phyloP scores from a whole-genome alignment of 352 stramenopile species.

The Globisporangium paddicum region DNA sequence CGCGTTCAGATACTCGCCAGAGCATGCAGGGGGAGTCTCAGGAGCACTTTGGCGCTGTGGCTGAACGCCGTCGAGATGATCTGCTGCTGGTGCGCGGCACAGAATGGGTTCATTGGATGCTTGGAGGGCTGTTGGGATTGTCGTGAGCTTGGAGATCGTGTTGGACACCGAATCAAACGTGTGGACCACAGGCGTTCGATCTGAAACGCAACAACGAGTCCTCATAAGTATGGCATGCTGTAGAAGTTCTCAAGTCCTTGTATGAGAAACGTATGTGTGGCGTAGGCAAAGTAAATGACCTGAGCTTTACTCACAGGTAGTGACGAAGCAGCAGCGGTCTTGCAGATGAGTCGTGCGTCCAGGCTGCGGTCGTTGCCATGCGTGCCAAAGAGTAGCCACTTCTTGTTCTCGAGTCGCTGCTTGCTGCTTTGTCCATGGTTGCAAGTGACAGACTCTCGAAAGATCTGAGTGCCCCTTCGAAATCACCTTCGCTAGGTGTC shows the following conservation, averaged over 20 bases:
- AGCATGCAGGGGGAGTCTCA: conserved; percentile 63
- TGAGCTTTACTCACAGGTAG: background rate
- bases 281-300: conserved; percentile 39
- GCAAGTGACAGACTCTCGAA: too few species aligned
- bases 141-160: background rate
- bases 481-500: too few species aligned
- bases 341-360: conserved; percentile 26
- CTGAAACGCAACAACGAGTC: background rate
- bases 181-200: conserved; percentile 3
- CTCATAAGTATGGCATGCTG: too few species aligned
- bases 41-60: conserved; percentile 24
- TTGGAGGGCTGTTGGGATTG: too few species aligned
- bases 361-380: conserved; percentile 36
- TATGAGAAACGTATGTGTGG: conserved; percentile 26
- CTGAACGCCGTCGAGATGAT: conserved; percentile 46
- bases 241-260: conserved; percentile 15
- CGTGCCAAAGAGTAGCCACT: conserved; percentile 35
- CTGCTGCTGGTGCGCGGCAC: conserved; percentile 43
- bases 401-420: conserved; percentile 41
- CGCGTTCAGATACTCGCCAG: conserved; percentile 22
- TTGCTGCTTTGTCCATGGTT: conserved; percentile 46
- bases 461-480: too few species aligned
- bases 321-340: conserved; percentile 14
- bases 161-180: conserved; percentile 3
- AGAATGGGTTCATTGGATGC: background rate